phyloP scores from a whole-genome alignment of 2,329 filamentous ascomycete genomes.

The Arthrobotrys pseudoclavata region DNA sequence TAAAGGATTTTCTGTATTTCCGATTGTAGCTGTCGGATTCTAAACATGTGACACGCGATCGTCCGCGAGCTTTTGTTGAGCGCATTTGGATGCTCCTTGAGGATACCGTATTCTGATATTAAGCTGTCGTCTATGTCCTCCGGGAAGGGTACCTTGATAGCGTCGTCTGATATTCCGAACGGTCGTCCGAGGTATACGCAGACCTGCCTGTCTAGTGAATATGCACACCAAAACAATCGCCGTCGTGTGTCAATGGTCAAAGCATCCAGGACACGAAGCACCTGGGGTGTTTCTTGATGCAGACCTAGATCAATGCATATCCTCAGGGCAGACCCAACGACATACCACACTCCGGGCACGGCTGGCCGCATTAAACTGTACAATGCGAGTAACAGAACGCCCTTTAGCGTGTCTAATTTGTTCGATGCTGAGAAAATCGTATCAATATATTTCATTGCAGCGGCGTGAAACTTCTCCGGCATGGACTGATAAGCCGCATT shows the following conservation, averaged over 20 bases:
- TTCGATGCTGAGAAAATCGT: constrained; percentile 79
- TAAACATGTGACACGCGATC: constrained; percentile 91
- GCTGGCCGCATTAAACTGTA: constrained; percentile 92
- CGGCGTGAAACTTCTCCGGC: constrained; percentile 95
- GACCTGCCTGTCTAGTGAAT: constrained; percentile 91
- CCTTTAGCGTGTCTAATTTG: constrained; percentile 89
- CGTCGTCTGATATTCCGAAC: constrained; percentile 92
- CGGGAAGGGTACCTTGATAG: constrained; percentile 93
- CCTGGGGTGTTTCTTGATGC: constrained; percentile 81
- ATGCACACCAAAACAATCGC: constrained; percentile 96
- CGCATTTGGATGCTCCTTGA: constrained; percentile 70
- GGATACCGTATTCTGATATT: constrained; percentile 83
- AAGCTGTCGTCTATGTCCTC: constrained; percentile 87
- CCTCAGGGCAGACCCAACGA: constrained; percentile 90
- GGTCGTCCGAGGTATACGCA: constrained; percentile 92
- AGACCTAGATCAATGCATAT: constrained; percentile 90
- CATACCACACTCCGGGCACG: constrained; percentile 89
- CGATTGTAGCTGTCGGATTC: constrained; percentile 87
- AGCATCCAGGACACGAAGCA: constrained; percentile 64
- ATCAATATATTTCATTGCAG: constrained; percentile 91
- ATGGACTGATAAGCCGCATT: constrained; percentile 71
- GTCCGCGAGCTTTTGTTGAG: constrained; percentile 79
- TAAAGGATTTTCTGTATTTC: constrained; percentile 94
- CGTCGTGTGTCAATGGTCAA: constrained; percentile 88
- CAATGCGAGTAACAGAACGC: constrained; percentile 88